Conservation (phyloP, 192 early-diverging fungal species). For the Coemansia biformis region DNA sequence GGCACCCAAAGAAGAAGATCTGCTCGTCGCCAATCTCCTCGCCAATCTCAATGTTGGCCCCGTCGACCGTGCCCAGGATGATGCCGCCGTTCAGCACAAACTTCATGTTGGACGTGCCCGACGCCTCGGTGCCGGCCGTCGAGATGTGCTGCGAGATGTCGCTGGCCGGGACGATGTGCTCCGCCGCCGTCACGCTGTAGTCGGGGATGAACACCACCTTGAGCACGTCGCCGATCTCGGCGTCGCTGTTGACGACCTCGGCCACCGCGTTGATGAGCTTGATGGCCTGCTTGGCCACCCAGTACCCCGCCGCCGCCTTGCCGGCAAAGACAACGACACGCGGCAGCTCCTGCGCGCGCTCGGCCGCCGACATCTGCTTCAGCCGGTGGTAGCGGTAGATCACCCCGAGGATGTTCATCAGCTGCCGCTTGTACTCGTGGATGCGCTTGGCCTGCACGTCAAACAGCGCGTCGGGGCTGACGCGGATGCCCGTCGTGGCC, state of each 20-base stretch:
- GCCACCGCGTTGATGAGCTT: constrained; percentile 97
- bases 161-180: constrained; percentile 92
- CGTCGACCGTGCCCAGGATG: constrained; percentile 96
- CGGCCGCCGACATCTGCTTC: constrained; percentile 69
- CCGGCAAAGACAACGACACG: constrained; percentile 95
- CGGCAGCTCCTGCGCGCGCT: constrained; percentile 54
- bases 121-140: constrained; percentile 97
- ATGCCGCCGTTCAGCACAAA: constrained; percentile 98
- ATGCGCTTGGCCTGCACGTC: constrained; percentile 98
- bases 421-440: constrained; percentile 99
- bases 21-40: constrained; percentile 96
- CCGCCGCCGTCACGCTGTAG: constrained; percentile 97
- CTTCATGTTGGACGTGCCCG: constrained; percentile 99
- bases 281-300: constrained; percentile 97
- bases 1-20: constrained; percentile 94
- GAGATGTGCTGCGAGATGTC: constrained; percentile 99
- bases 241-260: constrained; percentile 81
- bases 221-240: constrained; percentile 70
- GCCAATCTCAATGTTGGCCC: constrained; percentile 97
- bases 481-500: constrained; percentile 60
- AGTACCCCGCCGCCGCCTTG: constrained; percentile 97
- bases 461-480: constrained; percentile 86
- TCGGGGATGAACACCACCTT: constrained; percentile 98
- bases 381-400: constrained; percentile 89
- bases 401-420: constrained; percentile 95